Percentiles rank a stretch among this genome's conserved stretches.
These are phyloP conservation scores for Raffaelea arxii DNA, from an alignment of 2,329 filamentous ascomycete species.

Conservation along the genomic window DNA sequence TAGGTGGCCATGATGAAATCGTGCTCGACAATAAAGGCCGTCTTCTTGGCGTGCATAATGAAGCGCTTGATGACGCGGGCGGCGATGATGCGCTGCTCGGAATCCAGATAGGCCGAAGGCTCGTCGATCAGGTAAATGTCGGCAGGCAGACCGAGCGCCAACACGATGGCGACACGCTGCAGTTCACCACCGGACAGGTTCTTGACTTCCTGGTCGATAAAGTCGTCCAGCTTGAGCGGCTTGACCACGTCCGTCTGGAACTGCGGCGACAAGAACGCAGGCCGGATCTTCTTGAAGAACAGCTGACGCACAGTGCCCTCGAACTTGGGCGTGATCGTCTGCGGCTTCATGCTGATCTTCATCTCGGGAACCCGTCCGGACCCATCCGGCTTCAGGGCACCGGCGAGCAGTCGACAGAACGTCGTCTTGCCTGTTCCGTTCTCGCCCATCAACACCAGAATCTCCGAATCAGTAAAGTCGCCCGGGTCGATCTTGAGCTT, in stretches of 20 bases:
- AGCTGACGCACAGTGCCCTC: constrained; percentile 92
- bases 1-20: constrained; percentile 80
- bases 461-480: constrained; percentile 94
- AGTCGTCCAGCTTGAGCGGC: constrained; percentile 97
- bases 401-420: constrained; percentile 93
- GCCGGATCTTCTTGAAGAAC: constrained; percentile 99
- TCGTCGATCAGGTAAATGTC: constrained; percentile 99
- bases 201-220: constrained; percentile 99
- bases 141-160: constrained; percentile 89
- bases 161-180: constrained; percentile 96
- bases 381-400: constrained; percentile 83
- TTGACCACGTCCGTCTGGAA: constrained; percentile 99
- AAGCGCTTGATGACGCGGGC: constrained; percentile 98
- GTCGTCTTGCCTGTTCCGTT: constrained; percentile 98
- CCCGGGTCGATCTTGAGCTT: constrained; percentile 61
- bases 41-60: constrained; percentile 99
- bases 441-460: constrained; percentile 99
- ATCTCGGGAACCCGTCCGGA: constrained; percentile 73
- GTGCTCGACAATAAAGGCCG: constrained; percentile 98
- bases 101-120: constrained; percentile 94
- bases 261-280: constrained; percentile 89
- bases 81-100: constrained; percentile 96
- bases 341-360: constrained; percentile 80
- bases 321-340: constrained; percentile 98
- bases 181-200: constrained; percentile 98